Evolutionary conservation across 2,329 filamentous ascomycete genomes (phyloP).

Genomic region (Eurotiales sp.): DNA sequence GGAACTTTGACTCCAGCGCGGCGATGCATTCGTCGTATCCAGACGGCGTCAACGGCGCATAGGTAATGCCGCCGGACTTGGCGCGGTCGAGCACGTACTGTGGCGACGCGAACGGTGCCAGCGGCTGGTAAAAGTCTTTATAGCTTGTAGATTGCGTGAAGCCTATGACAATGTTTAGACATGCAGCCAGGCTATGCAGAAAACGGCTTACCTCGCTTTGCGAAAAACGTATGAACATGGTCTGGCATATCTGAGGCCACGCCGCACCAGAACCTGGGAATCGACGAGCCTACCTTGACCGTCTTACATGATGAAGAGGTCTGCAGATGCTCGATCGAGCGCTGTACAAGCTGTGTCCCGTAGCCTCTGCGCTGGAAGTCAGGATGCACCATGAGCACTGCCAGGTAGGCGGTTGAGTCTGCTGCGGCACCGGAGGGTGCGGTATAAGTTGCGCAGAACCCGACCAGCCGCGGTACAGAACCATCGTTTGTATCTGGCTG

Average conservation of each 20-base stretch:
- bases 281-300: background rate
- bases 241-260: conserved; percentile 2
- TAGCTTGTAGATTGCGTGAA: conserved; percentile 1
- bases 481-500: background rate
- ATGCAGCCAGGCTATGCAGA: too few species aligned
- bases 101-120: conserved; percentile 3
- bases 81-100: conserved; percentile 8
- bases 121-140: conserved; percentile 8
- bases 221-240: conserved; percentile 4
- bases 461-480: background rate
- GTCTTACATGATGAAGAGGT: conserved; percentile 1
- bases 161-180: too few species aligned
- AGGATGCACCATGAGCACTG: background rate
- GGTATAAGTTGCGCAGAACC: conserved; percentile 3
- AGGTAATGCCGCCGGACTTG: conserved; percentile 1
- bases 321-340: background rate
- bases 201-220: conserved; percentile 5
- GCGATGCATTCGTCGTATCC: conserved; percentile 3
- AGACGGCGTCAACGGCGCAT: conserved; percentile 3
- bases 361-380: background rate
- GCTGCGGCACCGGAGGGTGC: background rate
- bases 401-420: conserved; percentile 1
- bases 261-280: conserved; percentile 8
- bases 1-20: conserved; percentile 6
- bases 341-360: background rate